Evolutionary conservation across 2,329 filamentous ascomycete genomes (phyloP).

Genomic region (Colletotrichum sp.): DNA sequence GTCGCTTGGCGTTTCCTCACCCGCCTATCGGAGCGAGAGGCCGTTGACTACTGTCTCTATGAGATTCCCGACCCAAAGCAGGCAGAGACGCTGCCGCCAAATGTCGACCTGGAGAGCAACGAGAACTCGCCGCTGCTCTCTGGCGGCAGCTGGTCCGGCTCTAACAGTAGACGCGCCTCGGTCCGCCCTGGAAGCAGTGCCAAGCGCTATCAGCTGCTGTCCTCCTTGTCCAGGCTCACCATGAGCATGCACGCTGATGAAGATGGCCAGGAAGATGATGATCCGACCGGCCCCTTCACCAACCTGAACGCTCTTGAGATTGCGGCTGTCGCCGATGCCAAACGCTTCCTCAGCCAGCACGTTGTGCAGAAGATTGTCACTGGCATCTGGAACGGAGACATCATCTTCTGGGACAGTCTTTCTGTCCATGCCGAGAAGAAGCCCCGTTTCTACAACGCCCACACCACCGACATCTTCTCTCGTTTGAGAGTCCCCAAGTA

Average conservation of each 20-base stretch:
- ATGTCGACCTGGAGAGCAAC: conserved; percentile 47
- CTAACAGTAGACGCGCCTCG: conserved; percentile 21
- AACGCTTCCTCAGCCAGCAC: conserved; percentile 82
- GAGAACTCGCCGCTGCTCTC: conserved; percentile 54
- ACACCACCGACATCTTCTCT: conserved; percentile 74
- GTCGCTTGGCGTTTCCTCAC: conserved; percentile 81
- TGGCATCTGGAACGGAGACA: conserved; percentile 85
- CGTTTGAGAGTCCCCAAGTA: conserved; percentile 82
- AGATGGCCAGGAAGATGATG: conserved; percentile 52
- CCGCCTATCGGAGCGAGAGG: conserved; percentile 73
- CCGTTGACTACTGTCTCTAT: conserved; percentile 75
- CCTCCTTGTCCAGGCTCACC: conserved; percentile 62
- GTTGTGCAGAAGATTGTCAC: conserved; percentile 84
- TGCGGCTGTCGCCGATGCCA: conserved; percentile 79
- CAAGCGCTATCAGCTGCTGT: conserved; percentile 55
- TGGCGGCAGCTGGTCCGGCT: conserved; percentile 29
- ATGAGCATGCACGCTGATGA: conserved; percentile 47
- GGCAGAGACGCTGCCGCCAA: conserved; percentile 21
- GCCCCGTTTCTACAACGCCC: conserved; percentile 75
- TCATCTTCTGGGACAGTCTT: conserved; percentile 86
- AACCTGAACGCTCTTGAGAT: conserved; percentile 88
- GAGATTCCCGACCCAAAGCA: conserved; percentile 63
- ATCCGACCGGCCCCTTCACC: conserved; percentile 75
- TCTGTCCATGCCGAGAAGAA: conserved; percentile 75
- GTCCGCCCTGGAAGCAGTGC: conserved; percentile 40